These are phyloP conservation scores for Russula griseocarnosa DNA, from an alignment of 768 basidiomycete species.

Conservation along the genomic window DNA sequence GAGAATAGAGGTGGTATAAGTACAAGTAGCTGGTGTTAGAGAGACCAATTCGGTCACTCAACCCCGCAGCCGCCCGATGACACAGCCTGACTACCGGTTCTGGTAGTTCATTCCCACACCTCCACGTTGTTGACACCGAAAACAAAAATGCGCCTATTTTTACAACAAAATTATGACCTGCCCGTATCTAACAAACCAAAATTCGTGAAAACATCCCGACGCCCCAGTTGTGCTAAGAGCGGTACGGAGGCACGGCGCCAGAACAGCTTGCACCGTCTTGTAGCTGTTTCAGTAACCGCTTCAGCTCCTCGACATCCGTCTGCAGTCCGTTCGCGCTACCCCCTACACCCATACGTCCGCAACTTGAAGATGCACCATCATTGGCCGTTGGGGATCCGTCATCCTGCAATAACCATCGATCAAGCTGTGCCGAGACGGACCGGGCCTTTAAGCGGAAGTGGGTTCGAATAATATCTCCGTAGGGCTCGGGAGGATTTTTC, in stretches of 20 bases:
- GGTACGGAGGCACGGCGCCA: background rate
- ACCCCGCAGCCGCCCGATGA: background rate
- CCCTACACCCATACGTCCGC: conserved; percentile 37
- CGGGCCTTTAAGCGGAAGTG: conserved; percentile 86
- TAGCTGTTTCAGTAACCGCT: conserved; percentile 49
- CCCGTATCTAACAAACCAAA: background rate
- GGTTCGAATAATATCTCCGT: conserved; percentile 80
- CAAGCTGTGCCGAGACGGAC: conserved; percentile 65
- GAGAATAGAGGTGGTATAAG: background rate
- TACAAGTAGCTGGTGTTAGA: background rate
- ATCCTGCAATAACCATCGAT: conserved; percentile 72
- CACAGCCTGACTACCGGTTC: background rate
- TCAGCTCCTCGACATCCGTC: conserved; percentile 71
- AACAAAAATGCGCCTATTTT: background rate
- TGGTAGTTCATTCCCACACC: conserved; percentile 7
- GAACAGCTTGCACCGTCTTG: conserved; percentile 12
- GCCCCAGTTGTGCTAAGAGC: conserved; percentile 13
- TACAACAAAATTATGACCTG: background rate
- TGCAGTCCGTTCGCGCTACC: conserved; percentile 57
- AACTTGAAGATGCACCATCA: conserved; percentile 48
- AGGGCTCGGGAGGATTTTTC: conserved; percentile 78
- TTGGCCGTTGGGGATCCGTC: conserved; percentile 58
- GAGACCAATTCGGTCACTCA: background rate
- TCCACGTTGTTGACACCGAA: background rate
- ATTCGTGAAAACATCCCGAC: background rate